Base-by-base conservation (phyloP, 345 rosid genomes). In the Chamaenerion angustifolium region DNA sequence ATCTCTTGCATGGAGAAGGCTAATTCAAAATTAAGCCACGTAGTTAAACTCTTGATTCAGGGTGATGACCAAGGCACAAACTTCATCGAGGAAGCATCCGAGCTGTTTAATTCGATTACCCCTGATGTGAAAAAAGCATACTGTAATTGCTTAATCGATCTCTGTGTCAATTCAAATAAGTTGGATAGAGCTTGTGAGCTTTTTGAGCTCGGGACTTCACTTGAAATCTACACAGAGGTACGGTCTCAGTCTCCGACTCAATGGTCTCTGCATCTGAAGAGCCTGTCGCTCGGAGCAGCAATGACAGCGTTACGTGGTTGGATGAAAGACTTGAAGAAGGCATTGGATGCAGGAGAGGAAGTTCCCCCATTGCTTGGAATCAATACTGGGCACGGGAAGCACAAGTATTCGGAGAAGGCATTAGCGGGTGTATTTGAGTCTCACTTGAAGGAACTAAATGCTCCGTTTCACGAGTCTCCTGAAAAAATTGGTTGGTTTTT, bases 341-440 rank as follows among this genome's bases (percentile, higher is more conserved):
- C 66, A 17, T 25, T 75, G 42, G 70, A 64, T 54, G 66, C 81
- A 0, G 89, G 81, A 51, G 96, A 83, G 67, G 80, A 79, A 77
- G 75, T 90, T 55, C 94, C 98, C 0, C 88, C 87, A 0, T 64
- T 90, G 69, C 94, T 90, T 13, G 94, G 87, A 49, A 80, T 90
- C 70, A 90, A 86, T 68, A 90, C 96, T 4, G 98, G 98, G 56
- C 98, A 86, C 56, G 98, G 98, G 46, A 83, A 81, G 55, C 94
- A 86, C 73, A 86, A 71, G 58, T 81, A 77, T 63, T 78, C 93
- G 0, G 92, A 83, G 65, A 78, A 77, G 71, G 87, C 89, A 9
- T 53, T 90, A 43, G 92, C 88, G 18, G 58, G 63, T 52, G 76
- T 71, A 45, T 69, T 90, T 0, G 95, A 81, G 63, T 76, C 83